Conservation (phyloP, 2,329 filamentous ascomycete species). For the Phaeophleospora eucalypticola region DNA sequence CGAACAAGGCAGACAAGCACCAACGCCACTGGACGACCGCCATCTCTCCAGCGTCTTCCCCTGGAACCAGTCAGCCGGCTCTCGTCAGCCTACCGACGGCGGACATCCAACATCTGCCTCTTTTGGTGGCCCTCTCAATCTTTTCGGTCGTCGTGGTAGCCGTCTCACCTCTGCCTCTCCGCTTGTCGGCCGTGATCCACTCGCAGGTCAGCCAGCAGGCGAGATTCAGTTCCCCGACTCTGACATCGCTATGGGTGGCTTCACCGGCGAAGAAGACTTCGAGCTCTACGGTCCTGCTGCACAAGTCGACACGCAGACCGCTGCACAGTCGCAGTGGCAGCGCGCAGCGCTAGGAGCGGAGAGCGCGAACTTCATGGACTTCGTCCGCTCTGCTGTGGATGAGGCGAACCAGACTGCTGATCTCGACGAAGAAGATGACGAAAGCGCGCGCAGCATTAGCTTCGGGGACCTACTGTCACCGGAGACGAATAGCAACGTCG, state of each 20-base stretch:
- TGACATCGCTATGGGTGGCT: constrained; percentile 12
- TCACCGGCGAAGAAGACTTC: constrained; percentile 37
- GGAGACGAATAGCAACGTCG: constrained; percentile 49
- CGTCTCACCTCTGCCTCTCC: constrained; percentile 59
- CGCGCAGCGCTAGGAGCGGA: constrained; percentile 54
- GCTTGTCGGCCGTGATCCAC: constrained; percentile 47
- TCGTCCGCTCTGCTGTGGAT: constrained; percentile 48
- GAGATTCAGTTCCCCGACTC: constrained; percentile 10
- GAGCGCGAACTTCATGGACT: constrained; percentile 60
- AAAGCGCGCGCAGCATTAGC: constrained; percentile 43
- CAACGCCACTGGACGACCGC: constrained; percentile 59
- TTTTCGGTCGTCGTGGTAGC: constrained; percentile 44
- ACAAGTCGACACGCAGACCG: constrained; percentile 48
- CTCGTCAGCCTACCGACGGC: constrained; percentile 39
- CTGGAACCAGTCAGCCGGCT: constrained; percentile 54
- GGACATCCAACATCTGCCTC: constrained; percentile 26
- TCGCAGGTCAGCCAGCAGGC: constrained; percentile 14
- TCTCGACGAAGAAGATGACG: constrained; percentile 31
- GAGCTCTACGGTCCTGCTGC: constrained; percentile 45
- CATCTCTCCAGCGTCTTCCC: constrained; percentile 60
- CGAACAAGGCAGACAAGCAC: constrained; percentile 68
- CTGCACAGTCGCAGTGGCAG: constrained; percentile 46
- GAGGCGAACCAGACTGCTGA: constrained; percentile 24
- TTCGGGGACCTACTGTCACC: constrained; percentile 70
- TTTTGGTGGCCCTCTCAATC: constrained; percentile 23